A percentile compares a stretch with the other conserved stretches of the same genome.
Conservation (phyloP, 139 green algal species). For the Pedinophyceae sp. region DNA sequence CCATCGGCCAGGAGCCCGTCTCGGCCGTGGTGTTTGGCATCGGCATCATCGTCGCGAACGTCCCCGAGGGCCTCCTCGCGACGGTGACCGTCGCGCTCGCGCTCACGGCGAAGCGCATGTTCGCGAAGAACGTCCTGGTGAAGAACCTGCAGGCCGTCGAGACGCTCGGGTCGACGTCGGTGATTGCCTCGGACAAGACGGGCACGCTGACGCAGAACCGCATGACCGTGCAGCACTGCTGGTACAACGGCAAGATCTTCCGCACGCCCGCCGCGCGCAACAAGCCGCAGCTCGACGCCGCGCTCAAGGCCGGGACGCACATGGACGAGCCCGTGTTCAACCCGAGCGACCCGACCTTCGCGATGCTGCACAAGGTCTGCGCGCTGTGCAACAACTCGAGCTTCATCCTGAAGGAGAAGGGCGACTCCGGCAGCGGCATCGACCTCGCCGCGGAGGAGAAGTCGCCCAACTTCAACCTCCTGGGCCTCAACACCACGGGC, state of each 20-base stretch:
- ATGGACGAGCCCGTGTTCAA: constrained; percentile 24
- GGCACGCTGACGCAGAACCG: constrained; percentile 33
- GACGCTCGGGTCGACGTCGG: constrained; percentile 25
- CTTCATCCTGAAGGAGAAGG: constrained; percentile 37
- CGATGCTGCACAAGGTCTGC: constrained; percentile 35
- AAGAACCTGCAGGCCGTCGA: constrained; percentile 20
- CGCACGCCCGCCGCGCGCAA: constrained; percentile 34
- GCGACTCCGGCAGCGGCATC: constrained; percentile 14
- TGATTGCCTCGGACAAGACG: constrained; percentile 35
- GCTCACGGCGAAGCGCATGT: constrained; percentile 23
- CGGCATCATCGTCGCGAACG: constrained; percentile 39
- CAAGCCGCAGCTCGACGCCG: constrained; percentile 25
- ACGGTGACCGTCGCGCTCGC: constrained; percentile 24
- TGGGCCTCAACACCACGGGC: constrained; percentile 32
- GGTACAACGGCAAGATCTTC: constrained; percentile 32
- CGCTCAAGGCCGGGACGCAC: constrained; percentile 12
- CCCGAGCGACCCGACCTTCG: constrained; percentile 24
- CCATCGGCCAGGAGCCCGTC: constrained; percentile 18
- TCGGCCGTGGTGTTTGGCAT: constrained; percentile 41
- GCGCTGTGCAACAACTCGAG: constrained; percentile 57
- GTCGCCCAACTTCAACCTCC: constrained; percentile 53
- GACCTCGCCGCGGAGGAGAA: constrained; percentile 16
- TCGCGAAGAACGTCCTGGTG: constrained; percentile 25
- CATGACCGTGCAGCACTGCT: constrained; percentile 31
- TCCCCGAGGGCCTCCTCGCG: constrained; percentile 29